Conservation (phyloP, 805 yeast genomes). For the Saccharomyces paradoxus region DNA sequence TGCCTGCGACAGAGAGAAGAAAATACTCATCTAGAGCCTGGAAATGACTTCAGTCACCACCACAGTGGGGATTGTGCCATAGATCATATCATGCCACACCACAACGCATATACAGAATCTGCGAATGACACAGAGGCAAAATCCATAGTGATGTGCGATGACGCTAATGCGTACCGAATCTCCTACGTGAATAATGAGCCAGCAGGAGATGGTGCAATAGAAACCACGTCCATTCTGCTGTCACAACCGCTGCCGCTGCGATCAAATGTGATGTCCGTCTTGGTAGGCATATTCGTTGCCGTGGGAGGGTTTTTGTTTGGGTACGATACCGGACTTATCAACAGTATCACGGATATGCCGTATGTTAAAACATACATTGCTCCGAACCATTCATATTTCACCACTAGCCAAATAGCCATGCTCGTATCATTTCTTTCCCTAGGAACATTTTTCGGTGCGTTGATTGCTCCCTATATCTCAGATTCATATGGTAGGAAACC, state of each 20-base stretch:
- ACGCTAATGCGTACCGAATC: not conserved
- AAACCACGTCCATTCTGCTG: conserved; percentile 18
- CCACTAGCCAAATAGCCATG: conserved; percentile 44
- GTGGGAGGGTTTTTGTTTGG: conserved; percentile 63
- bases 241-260: conserved; percentile 30
- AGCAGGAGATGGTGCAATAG: conserved; percentile 1
- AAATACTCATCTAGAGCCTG: not conserved
- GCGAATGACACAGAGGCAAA: not conserved
- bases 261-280: conserved; percentile 51
- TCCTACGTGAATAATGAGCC: not conserved
- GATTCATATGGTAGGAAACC: conserved; percentile 51
- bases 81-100: not conserved
- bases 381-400: conserved; percentile 31
- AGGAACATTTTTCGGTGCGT: conserved; percentile 65
- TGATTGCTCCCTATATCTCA: conserved; percentile 49
- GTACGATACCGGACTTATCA: conserved; percentile 61
- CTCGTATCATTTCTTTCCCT: conserved; percentile 67
- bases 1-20: not conserved
- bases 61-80: not conserved
- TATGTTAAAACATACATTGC: conserved; percentile 41
- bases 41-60: not conserved
- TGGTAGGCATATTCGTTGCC: conserved; percentile 55
- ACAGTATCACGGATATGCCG: conserved; percentile 58
- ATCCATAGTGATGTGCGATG: not conserved
- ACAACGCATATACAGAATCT: not conserved